phyloP scores from a whole-genome alignment of 768 basidiomycete genomes.

The Lentinula aciculospora region DNA sequence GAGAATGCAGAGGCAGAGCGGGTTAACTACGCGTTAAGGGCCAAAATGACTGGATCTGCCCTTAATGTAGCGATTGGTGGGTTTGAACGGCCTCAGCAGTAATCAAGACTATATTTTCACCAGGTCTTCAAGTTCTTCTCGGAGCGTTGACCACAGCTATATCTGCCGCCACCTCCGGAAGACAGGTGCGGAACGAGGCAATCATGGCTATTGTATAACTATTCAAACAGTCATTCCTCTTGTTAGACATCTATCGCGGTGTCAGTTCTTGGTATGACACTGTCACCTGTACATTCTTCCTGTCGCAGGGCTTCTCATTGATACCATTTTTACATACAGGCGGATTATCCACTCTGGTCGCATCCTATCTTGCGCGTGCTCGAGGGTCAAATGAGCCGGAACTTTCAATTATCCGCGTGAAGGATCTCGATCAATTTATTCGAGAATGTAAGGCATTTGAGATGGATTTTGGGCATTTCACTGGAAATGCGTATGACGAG shows the following conservation, averaged over 20 bases:
- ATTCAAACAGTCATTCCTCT: background rate
- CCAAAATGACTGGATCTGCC: slow-evolving; percentile 29
- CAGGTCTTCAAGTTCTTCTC: slow-evolving; percentile 53
- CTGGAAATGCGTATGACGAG: slow-evolving; percentile 28
- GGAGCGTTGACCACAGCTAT: slow-evolving; percentile 66
- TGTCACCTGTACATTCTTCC: background rate
- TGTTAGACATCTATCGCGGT: slow-evolving; percentile 30
- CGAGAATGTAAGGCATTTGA: slow-evolving; percentile 54
- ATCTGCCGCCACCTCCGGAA: slow-evolving; percentile 39
- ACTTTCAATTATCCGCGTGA: slow-evolving; percentile 44
- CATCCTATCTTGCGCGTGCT: slow-evolving; percentile 66
- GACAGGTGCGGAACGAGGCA: slow-evolving; percentile 25
- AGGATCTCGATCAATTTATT: slow-evolving; percentile 62
- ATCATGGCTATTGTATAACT: background rate
- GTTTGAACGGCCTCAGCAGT: background rate
- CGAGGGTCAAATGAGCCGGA: slow-evolving; percentile 72
- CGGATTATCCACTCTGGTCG: slow-evolving; percentile 61
- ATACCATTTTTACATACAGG: slow-evolving; percentile 28
- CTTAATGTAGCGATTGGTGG: slow-evolving; percentile 46
- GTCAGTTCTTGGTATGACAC: slow-evolving; percentile 27
- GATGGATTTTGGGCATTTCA: slow-evolving; percentile 47
- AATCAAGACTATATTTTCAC: background rate
- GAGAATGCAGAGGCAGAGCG: slow-evolving; percentile 38
- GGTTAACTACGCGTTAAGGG: slow-evolving; percentile 40
- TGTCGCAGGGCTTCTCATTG: background rate